Evolutionary conservation across 2,329 filamentous ascomycete species (phyloP), one percentile per base, ranked within the genome.

Genomic region (Curvularia sp.): DNA sequence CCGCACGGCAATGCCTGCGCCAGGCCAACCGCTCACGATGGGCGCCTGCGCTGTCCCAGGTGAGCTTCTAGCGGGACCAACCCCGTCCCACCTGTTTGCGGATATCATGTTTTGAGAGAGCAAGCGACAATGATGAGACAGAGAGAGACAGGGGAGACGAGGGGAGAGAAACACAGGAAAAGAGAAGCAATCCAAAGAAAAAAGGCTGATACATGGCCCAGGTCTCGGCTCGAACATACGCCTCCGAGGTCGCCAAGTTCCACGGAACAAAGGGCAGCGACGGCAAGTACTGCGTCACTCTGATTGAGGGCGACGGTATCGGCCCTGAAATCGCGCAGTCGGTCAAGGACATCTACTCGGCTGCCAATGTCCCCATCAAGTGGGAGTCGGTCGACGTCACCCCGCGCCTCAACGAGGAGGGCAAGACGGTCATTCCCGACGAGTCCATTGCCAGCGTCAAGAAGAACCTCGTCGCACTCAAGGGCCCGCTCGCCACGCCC

Each of bases 301-400:
- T 99, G 82, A 99, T 99, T 69, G 96, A 99, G 86, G 95, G 96
- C 82, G 96, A 99, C 77, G 95, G 95, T 79, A 99, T 99, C 79
- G 95, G 95, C 62, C 95, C 95, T 66, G 94, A 99, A 84, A 99
- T 99, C 78, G 89, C 95, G 67, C 89, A 97, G 82, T 96, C 95
- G 50, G 93, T 99, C 77, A 99, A 98, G 88, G 92, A 97, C 80
- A 99, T 99, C 82, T 99, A 97, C 84, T 86, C 88, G 74, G 95
- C 95, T 73, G 95, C 95, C 74, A 91, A 96, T 80, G 94, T 96
- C 61, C 95, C 95, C 63, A 90, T 99, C 80, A 89, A 93, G 78
- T 99, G 95, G 95, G 96, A 99, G 81, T 89, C 93, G 63, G 90
- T 97, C 77, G 95, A 98, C 80, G 95, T 99, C 67, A 97, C 93